These are phyloP conservation scores for Helotiales sp. DNA, from an alignment of 2,329 filamentous ascomycete species.

Conservation along the genomic window DNA sequence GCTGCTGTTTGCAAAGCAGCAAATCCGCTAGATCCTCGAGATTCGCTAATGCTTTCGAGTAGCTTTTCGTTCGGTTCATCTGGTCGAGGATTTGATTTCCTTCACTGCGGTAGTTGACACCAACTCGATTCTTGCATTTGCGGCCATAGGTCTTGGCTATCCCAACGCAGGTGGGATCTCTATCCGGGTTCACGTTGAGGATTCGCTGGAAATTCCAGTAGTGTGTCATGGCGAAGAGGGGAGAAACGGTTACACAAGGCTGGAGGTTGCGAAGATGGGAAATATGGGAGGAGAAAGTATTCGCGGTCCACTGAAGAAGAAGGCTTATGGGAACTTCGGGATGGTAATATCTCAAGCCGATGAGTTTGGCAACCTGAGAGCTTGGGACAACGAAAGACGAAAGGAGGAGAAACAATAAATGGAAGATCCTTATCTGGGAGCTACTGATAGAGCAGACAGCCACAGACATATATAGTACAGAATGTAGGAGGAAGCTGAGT, in stretches of 20 bases:
- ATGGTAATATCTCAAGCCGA: too few species aligned
- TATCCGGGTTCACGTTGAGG: slow-evolving; percentile 20
- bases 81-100: slow-evolving; percentile 20
- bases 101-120: background rate
- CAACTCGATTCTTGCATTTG: slow-evolving; percentile 13
- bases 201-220: slow-evolving; percentile 20
- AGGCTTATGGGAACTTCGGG: too few species aligned
- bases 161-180: slow-evolving; percentile 17
- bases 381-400: background rate
- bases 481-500: background rate
- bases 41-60: background rate
- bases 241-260: background rate
- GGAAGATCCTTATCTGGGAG: background rate
- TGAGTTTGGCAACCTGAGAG: background rate
- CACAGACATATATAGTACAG: background rate
- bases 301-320: too few species aligned
- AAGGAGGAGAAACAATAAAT: too few species aligned
- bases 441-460: background rate
- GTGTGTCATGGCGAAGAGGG: slow-evolving; percentile 4
- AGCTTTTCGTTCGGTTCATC: slow-evolving; percentile 18
- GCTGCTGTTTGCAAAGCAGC: slow-evolving; percentile 21
- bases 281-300: background rate
- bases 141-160: background rate
- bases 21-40: slow-evolving; percentile 16
- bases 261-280: background rate